Evolutionary conservation across 148 eudicot genomes (phyloP).

Genomic region (Rhododendron ovatum): DNA sequence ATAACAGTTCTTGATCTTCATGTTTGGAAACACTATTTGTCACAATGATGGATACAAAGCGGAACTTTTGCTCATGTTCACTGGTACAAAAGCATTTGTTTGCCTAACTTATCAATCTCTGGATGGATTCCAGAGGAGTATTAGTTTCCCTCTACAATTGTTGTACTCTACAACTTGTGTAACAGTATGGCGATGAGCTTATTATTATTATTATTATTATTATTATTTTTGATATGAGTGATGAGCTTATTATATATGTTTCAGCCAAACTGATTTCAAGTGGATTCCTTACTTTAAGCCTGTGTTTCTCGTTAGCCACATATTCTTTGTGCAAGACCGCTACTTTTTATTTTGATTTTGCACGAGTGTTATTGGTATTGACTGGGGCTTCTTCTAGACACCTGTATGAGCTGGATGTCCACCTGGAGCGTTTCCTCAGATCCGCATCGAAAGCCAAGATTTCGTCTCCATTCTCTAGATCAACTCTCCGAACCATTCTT

Average conservation of each 20-base stretch:
- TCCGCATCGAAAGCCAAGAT: conserved; percentile 67
- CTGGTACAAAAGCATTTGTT: background rate
- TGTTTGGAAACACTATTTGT: background rate
- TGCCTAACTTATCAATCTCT: background rate
- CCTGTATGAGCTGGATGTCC: conserved; percentile 71
- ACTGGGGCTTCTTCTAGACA: conserved; percentile 21
- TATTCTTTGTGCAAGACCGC: background rate
- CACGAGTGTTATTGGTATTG: too few relatives aligned
- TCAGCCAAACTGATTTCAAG: background rate
- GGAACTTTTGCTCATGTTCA: background rate
- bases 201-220: background rate
- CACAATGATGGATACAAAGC: background rate
- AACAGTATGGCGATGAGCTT: background rate
- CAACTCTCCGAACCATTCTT: conserved; percentile 55
- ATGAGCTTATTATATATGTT: background rate
- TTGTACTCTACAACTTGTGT: background rate
- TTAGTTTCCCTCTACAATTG: background rate
- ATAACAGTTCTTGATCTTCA: background rate
- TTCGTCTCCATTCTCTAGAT: conserved; percentile 39
- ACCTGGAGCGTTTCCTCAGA: conserved; percentile 59
- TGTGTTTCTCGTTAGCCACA: background rate
- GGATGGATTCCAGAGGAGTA: background rate
- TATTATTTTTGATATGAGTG: background rate
- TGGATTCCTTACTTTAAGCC: background rate
- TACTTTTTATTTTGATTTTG: background rate